These are phyloP conservation scores for Huiozyma naganishii DNA, from an alignment of 805 yeast species.

Conservation along the genomic window DNA sequence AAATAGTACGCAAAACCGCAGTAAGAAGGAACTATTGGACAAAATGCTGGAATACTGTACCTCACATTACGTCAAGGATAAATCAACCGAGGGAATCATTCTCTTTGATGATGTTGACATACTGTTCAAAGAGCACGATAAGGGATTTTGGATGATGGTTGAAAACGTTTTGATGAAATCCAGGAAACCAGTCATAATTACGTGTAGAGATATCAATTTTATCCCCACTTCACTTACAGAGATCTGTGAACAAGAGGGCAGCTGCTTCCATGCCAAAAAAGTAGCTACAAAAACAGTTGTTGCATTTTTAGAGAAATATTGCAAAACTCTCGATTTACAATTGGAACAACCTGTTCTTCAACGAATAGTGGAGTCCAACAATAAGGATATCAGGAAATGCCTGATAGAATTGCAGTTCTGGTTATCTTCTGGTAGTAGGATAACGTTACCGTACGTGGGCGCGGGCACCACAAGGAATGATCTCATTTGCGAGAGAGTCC, in stretches of 20 bases:
- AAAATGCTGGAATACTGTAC: conserved; percentile 72
- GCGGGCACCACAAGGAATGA: not conserved
- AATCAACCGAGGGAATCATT: conserved; percentile 47
- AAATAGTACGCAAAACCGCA: conserved; percentile 62
- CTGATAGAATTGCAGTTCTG: conserved; percentile 35
- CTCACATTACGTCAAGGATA: conserved; percentile 60
- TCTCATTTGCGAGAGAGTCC: not conserved
- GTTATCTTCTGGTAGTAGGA: not conserved
- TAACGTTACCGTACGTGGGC: too few relatives aligned
- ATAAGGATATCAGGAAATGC: conserved; percentile 38
- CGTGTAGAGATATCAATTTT: conserved; percentile 41
- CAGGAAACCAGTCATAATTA: conserved; percentile 59
- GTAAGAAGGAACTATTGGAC: conserved; percentile 57
- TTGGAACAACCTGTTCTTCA: conserved; percentile 26
- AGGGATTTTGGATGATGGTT: conserved; percentile 68
- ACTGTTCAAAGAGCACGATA: conserved; percentile 62
- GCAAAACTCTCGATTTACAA: conserved; percentile 23
- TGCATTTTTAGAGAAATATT: conserved; percentile 29
- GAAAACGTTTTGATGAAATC: conserved; percentile 49
- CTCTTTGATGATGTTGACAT: conserved; percentile 81
- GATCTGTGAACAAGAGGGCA: conserved; percentile 33
- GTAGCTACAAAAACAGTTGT: conserved; percentile 15
- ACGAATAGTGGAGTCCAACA: conserved; percentile 18
- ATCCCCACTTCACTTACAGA: conserved; percentile 42
- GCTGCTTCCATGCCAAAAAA: conserved; percentile 28